These are phyloP conservation scores for Fragilariopsis cylindrus DNA, from an alignment of 108 stramenopile genomes.

Conservation along the genomic window DNA sequence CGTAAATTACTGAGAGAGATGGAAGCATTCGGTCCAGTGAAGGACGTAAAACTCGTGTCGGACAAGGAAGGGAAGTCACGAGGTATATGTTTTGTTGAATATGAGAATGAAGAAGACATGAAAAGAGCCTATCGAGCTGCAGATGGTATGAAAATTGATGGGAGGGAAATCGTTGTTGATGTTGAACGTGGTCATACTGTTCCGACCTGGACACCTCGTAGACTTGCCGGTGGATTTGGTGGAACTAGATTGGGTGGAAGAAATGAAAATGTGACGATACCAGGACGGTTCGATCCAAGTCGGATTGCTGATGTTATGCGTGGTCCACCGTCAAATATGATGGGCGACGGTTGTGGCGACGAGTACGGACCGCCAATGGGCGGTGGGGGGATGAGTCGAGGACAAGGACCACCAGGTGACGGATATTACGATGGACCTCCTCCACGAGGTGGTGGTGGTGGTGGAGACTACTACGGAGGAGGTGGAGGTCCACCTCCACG, in stretches of 20 bases:
- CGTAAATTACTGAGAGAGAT: slow-evolving; percentile 91
- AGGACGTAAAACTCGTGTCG: slow-evolving; percentile 80
- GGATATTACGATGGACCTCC: slow-evolving; percentile 51
- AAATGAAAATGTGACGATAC: slow-evolving; percentile 52
- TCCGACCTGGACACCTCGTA: slow-evolving; percentile 89
- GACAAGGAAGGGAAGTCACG: slow-evolving; percentile 56
- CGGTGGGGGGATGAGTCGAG: slow-evolving; percentile 36
- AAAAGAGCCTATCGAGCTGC: slow-evolving; percentile 86
- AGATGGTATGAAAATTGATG: slow-evolving; percentile 93
- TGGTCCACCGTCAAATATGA: slow-evolving; percentile 27
- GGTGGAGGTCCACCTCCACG: slow-evolving; percentile 47
- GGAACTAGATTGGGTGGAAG: slow-evolving; percentile 77
- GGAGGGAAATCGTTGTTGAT: slow-evolving; percentile 88
- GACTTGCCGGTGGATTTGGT: slow-evolving; percentile 91
- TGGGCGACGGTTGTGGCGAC: slow-evolving; percentile 23
- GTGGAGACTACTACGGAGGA: slow-evolving; percentile 9
- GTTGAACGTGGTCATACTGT: slow-evolving; percentile 98
- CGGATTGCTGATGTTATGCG: slow-evolving; percentile 26
- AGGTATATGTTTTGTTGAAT: slow-evolving; percentile 97
- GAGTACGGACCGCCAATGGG: slow-evolving; percentile 16
- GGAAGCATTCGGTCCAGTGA: slow-evolving; percentile 90
- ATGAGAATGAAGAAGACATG: slow-evolving; percentile 89
- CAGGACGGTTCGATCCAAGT: slow-evolving; percentile 78
- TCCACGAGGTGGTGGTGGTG: slow-evolving; percentile 42
- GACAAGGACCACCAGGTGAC: slow-evolving; percentile 33